A percentile compares a stretch with the other conserved stretches of the same genome.
phyloP scores from a whole-genome alignment of 768 basidiomycete species.

The Ephemerocybe angulata region DNA sequence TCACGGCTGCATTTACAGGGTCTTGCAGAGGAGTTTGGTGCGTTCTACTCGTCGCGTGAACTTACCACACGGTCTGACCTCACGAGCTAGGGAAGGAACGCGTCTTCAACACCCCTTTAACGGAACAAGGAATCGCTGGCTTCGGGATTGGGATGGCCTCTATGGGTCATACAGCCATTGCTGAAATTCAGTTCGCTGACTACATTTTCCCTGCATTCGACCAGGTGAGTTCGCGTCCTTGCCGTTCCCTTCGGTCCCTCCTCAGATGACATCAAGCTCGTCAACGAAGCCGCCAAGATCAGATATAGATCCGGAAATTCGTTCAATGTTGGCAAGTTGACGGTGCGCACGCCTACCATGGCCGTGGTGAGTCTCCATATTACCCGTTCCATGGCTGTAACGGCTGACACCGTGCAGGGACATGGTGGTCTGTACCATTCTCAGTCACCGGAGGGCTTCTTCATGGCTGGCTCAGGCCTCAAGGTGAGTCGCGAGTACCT shows the following conservation, averaged over 20 bases:
- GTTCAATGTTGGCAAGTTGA: conserved; percentile 79
- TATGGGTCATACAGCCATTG: conserved; percentile 94
- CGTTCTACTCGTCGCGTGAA: conserved; percentile 16
- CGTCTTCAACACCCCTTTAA: conserved; percentile 93
- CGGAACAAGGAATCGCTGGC: conserved; percentile 91
- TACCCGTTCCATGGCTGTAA: neutral
- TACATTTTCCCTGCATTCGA: conserved; percentile 96
- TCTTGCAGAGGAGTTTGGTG: conserved; percentile 89
- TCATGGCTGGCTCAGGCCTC: conserved; percentile 84
- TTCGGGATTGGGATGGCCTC: conserved; percentile 89
- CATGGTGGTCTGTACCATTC: conserved; percentile 94
- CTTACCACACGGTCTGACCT: conserved; percentile 7
- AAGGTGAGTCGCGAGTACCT: conserved; percentile 49
- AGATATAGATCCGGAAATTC: conserved; percentile 85
- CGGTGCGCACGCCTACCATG: conserved; percentile 84
- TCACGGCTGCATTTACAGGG: conserved; percentile 46
- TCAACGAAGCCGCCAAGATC: conserved; percentile 93
- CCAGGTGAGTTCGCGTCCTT: conserved; percentile 56
- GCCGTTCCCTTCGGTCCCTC: neutral
- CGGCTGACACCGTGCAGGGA: conserved; percentile 32
- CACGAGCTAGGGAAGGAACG: conserved; percentile 67
- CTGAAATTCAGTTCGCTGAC: conserved; percentile 88
- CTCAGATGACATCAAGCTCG: conserved; percentile 49
- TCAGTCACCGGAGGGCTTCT: conserved; percentile 93
- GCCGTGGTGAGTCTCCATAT: conserved; percentile 58